Evolutionary conservation across 768 basidiomycete species (phyloP), one percentile per base, ranked within the genome.

Genomic region (Piloderma croceum): DNA sequence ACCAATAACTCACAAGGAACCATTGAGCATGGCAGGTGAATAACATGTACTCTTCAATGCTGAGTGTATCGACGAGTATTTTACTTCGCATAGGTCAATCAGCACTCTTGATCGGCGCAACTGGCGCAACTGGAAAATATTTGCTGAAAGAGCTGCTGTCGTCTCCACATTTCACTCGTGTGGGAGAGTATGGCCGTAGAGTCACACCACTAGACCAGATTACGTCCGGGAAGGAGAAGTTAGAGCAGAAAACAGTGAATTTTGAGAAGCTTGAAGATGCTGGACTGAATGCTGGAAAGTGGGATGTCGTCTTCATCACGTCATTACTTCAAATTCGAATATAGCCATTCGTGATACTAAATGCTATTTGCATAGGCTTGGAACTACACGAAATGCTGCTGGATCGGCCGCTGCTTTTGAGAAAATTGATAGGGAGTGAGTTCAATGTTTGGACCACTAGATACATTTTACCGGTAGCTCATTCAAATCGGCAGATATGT

Each of bases 281-380:
- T 3, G 70, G 68, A 5, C 48, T 85, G 48, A 67, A 68, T 32
- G 65, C 72, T 1, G 73, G 69, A 7, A 74, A 72, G 32, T 87
- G 82, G 79, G 84, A 88, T 58, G 78, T 83, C 17, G 79, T 90
- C 0, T 82, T 79, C 52, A 76, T 90, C 45, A 70, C 83, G 67
- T 81, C 44, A 34, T 75, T 70, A 29, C 18, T 24, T 12, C 21
- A 11, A 12, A 35, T 18, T n/a, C 18, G 12, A 9, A 41, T 44
- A n/a, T 15, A 13, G 42, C 17, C 7, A 27, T 37, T 12, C 3
- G 13, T 12, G 9, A 13, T 17, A 20, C 7, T 19, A 12, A 11
- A 34, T 45, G 22, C 36, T 31, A 11, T 24, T 24, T 20, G 12
- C 17, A 38, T 44, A 79, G 78, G 2, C 59, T 90, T 7, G 88